Percentiles rank a stretch among this genome's conserved stretches.
phyloP scores from a whole-genome alignment of 2,329 filamentous ascomycete genomes.

The Berkeleyomyces basicola region DNA sequence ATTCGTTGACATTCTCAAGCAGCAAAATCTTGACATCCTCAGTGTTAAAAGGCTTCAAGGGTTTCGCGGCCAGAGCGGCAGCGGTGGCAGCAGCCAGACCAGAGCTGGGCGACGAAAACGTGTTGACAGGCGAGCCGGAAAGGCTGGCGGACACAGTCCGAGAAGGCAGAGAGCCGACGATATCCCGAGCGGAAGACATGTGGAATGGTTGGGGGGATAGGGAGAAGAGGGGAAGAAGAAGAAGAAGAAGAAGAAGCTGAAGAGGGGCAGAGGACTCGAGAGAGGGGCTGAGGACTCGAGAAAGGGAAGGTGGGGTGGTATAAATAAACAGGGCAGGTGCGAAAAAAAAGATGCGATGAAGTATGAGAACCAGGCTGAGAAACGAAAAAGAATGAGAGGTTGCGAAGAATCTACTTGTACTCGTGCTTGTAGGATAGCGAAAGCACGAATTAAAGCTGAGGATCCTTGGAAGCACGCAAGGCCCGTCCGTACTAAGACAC shows the following conservation, averaged over 20 bases:
- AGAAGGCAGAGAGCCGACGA: conserved; percentile 24
- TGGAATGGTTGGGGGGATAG: not conserved
- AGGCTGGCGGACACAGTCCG: conserved; percentile 39
- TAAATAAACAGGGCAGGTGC: not conserved
- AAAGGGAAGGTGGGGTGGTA: not conserved
- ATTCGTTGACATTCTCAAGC: conserved; percentile 89
- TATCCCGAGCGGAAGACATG: conserved; percentile 29
- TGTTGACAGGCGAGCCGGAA: conserved; percentile 57
- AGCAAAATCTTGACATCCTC: conserved; percentile 93
- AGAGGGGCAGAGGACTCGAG: not conserved
- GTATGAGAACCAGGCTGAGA: not conserved
- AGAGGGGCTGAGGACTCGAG: not conserved
- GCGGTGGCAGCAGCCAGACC: conserved; percentile 20
- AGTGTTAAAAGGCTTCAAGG: conserved; percentile 86
- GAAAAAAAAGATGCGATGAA: not conserved
- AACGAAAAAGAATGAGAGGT: not conserved
- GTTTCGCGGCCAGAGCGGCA: conserved; percentile 40
- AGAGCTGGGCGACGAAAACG: conserved; percentile 56
- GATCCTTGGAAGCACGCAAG: not conserved
- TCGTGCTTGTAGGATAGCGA: no score
- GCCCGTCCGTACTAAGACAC: not conserved
- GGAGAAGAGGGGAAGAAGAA: not conserved
- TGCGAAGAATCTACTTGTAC: not conserved
- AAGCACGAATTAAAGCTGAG: not conserved
- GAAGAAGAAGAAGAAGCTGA: no score